Evolutionary conservation across 352 stramenopile species (phyloP), one percentile per base, ranked within the genome.

Genomic region (Pythium dissotocum): DNA sequence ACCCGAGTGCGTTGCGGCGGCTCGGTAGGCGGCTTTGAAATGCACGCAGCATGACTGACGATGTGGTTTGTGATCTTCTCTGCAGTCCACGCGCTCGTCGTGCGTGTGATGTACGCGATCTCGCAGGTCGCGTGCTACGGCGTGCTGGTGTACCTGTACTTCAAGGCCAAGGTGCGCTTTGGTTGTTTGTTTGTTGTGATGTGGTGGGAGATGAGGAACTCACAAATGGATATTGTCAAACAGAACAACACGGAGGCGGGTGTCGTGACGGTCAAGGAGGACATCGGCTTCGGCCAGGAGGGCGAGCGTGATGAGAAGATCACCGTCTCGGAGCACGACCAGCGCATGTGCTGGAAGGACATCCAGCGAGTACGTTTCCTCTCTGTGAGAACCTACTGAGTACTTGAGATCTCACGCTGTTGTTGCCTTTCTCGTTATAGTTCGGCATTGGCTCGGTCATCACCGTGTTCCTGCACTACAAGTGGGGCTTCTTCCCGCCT

Each of bases 401-500:
- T 6, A 9, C 18, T 38, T 28, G n/a, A 12, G 0, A 12, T 35
- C 42, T 52, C 24, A 61, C 46, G 6, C 38, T 42, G 35, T 63
- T 49, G 3, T 24, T 24, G 21, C 14, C 2, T 57, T 49, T 60
- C 16, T 66, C n/a, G 33, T 48, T 60, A 7, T 58, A 92, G 86
- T 85, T 90, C 61, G 79, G 68, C 38, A 71, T 95, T 21, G 83
- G 85, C 60, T 79, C 85, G 30, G 49, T 72, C 14, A 75, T 95
- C 66, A 90, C 87, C 55, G 53, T 87, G 49, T 79, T 95, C 51
- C 67, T 93, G 46, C 85, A 93, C 77, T 88, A 78, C 71, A 85
- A 91, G 65, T 95, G 79, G 80, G 80, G 82, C 56, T 93, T 93
- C 71, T 91, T 90, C 72, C 87, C 87, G 21, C 87, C 87, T 42